Conservation (phyloP, 129 eudicot species). For the Arctium minus region DNA sequence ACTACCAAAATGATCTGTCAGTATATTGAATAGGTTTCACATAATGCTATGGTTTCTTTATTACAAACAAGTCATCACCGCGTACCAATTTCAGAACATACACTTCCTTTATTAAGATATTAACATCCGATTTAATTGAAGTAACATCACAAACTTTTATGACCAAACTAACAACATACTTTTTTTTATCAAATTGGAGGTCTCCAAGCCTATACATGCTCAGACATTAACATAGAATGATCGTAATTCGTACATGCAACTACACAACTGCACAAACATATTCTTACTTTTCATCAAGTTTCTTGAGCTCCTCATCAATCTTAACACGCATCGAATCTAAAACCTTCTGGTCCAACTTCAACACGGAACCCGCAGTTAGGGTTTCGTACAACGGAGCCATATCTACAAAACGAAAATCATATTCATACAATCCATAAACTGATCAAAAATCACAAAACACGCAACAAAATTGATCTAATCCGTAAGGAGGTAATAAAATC, state of each 20-base stretch:
- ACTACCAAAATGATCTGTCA: background rate
- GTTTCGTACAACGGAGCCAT: conserved; percentile 60
- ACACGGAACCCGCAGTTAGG: conserved; percentile 33
- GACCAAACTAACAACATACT: background rate
- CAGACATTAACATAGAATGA: background rate
- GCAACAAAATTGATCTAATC: background rate
- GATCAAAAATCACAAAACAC: background rate
- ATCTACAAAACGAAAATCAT: conserved; percentile 25
- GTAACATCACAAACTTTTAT: background rate
- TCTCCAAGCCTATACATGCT: background rate
- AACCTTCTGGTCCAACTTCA: conserved; percentile 58
- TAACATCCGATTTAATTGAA: background rate
- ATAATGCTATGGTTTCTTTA: background rate
- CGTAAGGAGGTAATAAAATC: background rate
- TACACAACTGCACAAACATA: background rate
- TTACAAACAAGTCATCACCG: background rate
- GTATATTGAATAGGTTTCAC: background rate
- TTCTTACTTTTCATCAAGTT: conserved; percentile 67
- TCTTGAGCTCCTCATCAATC: conserved; percentile 51
- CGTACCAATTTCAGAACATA: background rate
- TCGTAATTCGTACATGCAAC: background rate
- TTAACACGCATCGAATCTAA: conserved; percentile 54
- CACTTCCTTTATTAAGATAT: background rate
- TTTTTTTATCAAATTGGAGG: background rate
- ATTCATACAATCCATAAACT: background rate